Evolutionary conservation across 768 basidiomycete species (phyloP), one percentile per base, ranked within the genome.

Genomic region (Albatrellus ellisii): DNA sequence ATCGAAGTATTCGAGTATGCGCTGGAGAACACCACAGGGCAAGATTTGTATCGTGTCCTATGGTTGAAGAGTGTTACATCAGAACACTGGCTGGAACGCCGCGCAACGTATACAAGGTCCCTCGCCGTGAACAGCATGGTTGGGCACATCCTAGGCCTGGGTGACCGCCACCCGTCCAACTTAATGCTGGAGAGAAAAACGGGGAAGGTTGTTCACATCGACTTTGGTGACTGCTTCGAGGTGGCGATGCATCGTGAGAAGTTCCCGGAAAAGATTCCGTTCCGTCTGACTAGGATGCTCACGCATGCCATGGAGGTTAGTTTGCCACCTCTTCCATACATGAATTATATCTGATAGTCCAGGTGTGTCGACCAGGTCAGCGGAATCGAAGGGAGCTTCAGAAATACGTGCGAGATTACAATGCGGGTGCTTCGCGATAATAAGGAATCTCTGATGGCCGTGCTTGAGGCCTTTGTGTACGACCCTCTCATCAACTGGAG

Each of bases 1-100:
- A 87, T 99, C 29, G 95, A 99, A 57, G 95, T 99, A 3, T 99
- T 99, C 62, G 91, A 98, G 60, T 97, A 98, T 52, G 92, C 95
- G 5, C 69, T 98, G 33, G 92, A 98, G 60, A 97, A 98, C 54
- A 98, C 95, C 2, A 97, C 91, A 0, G 95, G 95, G 1, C 95
- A 98, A 61, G 95, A 99, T 56, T 67, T 99, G 10, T 99, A 99
- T 59, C 71, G 90, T 10, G 90, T 99, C 8, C 64, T 99, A 11
- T 99, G 95, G 95, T 69, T 99, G 48, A 95, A 92, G 68, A 90
- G 87, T 56, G 60, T 70, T 47, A 92, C 88, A 56, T 99, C 95
- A 2, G 95, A 98, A 53, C 89, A 95, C 52, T 99, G 95, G 95
- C 65, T 99, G 22, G 95, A 98, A 56, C 76, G 95, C 17, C 78